Base-by-base conservation (phyloP, 1,284 basidiomycete species). In the Fistulinella staudtii region DNA sequence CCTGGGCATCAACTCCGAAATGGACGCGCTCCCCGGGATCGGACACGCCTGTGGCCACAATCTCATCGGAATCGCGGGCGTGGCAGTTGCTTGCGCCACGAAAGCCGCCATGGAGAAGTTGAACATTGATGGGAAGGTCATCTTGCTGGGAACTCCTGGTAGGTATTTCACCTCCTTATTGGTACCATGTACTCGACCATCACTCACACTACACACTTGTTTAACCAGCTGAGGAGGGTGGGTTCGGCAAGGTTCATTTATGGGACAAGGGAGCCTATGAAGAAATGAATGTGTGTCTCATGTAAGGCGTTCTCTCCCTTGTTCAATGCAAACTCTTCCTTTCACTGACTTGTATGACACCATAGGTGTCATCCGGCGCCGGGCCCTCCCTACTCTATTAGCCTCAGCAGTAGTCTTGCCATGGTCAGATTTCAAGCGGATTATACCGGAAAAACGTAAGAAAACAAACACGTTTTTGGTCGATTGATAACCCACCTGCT, bases 1-100 rank as follows among this genome's bases (percentile, higher is more conserved):
- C 3, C 79, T 86, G 37, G 87, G 83, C 1, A 66, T 89, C 46
- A 89, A 89, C 58, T 83, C 84, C 2, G 88, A 92, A 71, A 80
- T 80, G 78, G 79, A 80, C 39, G 79, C 81, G 1, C 65, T 85
- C 17, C 75, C 74, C 28, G 79, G 76, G 0, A 72, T 86, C 18
- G 84, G 84, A 0, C 86, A 89, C 55, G 86, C 85, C 2, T 89
- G 88, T 52, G 87, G 86, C 5, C 86, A 90, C 61, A 89, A 88
- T 56, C 68, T 90, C 39, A 90, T 91, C 47, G 85, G 84, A 4
- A 85, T 89, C 33, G 60, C 71, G 43, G 87, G 86, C 11, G 77
- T 89, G 5, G 86, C 79, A 1, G 77, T 85, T 17, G 76, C 85
- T 1, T 69, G 84, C 39, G 80, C 77, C 1, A 70, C 81, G 25